These are phyloP conservation scores for Cladobotryum protrusum DNA, from an alignment of 2,329 filamentous ascomycete species.

Conservation along the genomic window DNA sequence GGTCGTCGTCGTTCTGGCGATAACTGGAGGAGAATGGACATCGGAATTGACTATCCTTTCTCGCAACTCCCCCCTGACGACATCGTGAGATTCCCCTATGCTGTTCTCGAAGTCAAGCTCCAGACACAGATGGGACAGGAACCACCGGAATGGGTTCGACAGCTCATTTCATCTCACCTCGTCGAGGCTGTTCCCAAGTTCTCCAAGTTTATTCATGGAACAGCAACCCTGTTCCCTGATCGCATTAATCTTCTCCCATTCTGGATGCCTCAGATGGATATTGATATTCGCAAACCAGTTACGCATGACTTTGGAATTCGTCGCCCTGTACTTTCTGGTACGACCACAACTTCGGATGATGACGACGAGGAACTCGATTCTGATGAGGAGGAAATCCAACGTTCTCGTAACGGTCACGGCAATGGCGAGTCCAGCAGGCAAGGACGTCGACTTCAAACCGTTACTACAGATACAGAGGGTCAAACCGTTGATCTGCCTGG, in stretches of 20 bases:
- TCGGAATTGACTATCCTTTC: conserved; percentile 94
- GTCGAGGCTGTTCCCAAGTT: conserved; percentile 99
- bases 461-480: conserved; percentile 68
- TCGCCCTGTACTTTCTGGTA: conserved; percentile 66
- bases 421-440: conserved; percentile 35
- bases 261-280: conserved; percentile 98
- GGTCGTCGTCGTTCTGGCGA: conserved; percentile 68
- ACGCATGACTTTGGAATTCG: conserved; percentile 88
- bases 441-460: conserved; percentile 33
- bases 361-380: conserved; percentile 67
- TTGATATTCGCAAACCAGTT: conserved; percentile 90
- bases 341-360: conserved; percentile 70
- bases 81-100: conserved; percentile 88
- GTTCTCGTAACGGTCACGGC: conserved; percentile 10
- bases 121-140: conserved; percentile 95
- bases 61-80: conserved; percentile 79
- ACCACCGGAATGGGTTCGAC: conserved; percentile 91
- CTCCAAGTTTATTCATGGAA: conserved; percentile 97
- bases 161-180: conserved; percentile 85
- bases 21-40: conserved; percentile 96
- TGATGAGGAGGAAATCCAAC: conserved; percentile 51
- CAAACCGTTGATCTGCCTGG: conserved; percentile 61
- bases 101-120: conserved; percentile 92
- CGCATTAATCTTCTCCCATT: conserved; percentile 87
- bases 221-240: conserved; percentile 76